Percentiles rank a stretch among this genome's conserved stretches.
Conservation (phyloP, 2,329 filamentous ascomycete species). For the Graphium sp. region DNA sequence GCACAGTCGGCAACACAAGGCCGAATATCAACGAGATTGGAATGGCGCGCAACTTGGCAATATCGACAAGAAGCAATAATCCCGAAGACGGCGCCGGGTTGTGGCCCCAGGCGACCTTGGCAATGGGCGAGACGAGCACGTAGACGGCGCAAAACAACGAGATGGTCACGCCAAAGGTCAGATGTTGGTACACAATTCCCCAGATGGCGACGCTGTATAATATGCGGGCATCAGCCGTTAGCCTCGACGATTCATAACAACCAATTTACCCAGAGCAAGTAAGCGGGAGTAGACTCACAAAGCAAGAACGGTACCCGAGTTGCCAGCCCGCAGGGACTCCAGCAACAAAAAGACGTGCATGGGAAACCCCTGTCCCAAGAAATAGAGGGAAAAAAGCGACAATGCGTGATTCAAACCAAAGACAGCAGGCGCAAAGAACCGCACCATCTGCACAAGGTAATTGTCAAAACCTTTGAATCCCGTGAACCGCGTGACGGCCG, state of each 20-base stretch:
- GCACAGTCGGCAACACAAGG: conserved; percentile 7
- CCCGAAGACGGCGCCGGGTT: conserved; percentile 2
- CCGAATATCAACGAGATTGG: conserved; percentile 7
- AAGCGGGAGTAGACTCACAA: conserved; percentile 5
- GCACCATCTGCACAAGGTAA: conserved; percentile 7
- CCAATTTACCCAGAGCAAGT: not conserved
- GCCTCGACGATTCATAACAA: too few relatives aligned
- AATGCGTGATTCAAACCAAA: conserved; percentile 5
- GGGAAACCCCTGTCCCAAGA: conserved; percentile 8
- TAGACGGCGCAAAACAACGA: conserved; percentile 9
- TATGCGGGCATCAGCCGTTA: too few relatives aligned
- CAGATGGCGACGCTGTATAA: conserved; percentile 8
- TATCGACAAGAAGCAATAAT: conserved; percentile 7
- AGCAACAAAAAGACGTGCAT: conserved; percentile 8
- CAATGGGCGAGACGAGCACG: conserved; percentile 8
- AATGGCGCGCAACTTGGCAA: conserved; percentile 3
- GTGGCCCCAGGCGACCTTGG: conserved; percentile 3
- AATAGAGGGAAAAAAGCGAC: conserved; percentile 8
- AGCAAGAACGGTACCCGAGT: conserved; percentile 7
- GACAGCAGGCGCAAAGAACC: conserved; percentile 7
- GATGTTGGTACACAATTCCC: conserved; percentile 9
- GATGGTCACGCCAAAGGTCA: conserved; percentile 9
- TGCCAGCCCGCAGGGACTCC: conserved; percentile 8
- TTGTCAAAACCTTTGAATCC: conserved; percentile 7
- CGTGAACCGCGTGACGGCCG: conserved; percentile 6